Evolutionary conservation across 2,329 filamentous ascomycete species (phyloP), one percentile per base, ranked within the genome.

Genomic region (Plenodomus biglobosus): DNA sequence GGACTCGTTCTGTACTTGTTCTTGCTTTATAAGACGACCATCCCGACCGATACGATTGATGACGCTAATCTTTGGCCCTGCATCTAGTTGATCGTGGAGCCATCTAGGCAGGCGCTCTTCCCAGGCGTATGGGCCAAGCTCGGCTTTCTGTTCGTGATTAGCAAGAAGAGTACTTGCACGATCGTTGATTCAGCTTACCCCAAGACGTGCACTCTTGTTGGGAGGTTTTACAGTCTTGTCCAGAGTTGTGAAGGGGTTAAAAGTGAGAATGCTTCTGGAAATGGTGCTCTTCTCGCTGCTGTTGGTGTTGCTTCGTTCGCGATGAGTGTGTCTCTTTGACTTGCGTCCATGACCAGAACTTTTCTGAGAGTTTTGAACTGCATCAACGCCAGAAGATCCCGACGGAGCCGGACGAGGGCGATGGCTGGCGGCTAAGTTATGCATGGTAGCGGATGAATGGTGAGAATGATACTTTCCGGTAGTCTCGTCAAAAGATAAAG

Each of bases 101-200:
- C 71, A 69, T 24, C 47, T 59, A 4, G 76, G 76, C 76, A 78
- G 78, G 27, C 59, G 60, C 11, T 74, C 68, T 52, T 78, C 76
- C 61, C 66, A 77, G 0, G 76, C 76, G 56, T 78, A 64, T 11
- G 76, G 76, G n/a, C 76, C 76, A 5, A 78, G 69, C 52, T 78
- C 76, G 5, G 61, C 62, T 61, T 68, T 73, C 63, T 77, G 56
- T 5, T 54, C 24, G 17, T n/a, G 10, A 30, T 70, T 35, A 67
- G 59, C 41, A 17, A 8, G 13, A 2, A 11, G 35, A n/a, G 19
- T 11, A 40, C 13, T 21, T 16, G 15, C 22, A 37, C 10, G 21
- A 17, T 35, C 2, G 7, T n/a, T 18, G 17, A 15, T 15, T 15
- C 27, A 3, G 65, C 69, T 56, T 62, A 72, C 70, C 15, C 69